These are phyloP conservation scores for Pueraria montana DNA, from an alignment of 306 rosid genomes.

Conservation along the genomic window DNA sequence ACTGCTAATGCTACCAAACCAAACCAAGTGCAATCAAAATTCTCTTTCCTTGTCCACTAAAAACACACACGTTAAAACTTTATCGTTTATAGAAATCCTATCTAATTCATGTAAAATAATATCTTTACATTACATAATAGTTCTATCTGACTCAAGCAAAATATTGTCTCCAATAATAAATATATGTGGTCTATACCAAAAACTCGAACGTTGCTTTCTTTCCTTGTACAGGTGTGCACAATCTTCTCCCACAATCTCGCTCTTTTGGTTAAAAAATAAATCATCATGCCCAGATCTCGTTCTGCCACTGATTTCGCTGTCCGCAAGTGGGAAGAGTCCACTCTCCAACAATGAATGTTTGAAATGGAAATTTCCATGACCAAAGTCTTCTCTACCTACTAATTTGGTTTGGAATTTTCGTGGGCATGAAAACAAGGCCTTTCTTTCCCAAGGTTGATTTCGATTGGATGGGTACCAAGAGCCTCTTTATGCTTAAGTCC, in stretches of 20 bases:
- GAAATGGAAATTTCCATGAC: slow-evolving; percentile 21
- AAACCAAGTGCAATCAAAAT: background rate
- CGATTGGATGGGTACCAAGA: slow-evolving; percentile 55
- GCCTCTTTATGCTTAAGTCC: slow-evolving; percentile 47
- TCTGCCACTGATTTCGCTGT: slow-evolving; percentile 54
- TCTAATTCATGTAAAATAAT: no score
- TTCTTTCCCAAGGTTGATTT: slow-evolving; percentile 41
- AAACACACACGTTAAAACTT: background rate
- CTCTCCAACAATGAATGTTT: slow-evolving; percentile 51
- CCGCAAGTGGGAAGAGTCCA: slow-evolving; percentile 48
- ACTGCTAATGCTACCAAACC: background rate
- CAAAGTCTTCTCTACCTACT: slow-evolving; percentile 16
- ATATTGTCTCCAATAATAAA: no score
- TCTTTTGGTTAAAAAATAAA: slow-evolving; percentile 9
- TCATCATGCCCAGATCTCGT: slow-evolving; percentile 33
- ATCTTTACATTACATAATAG: no score
- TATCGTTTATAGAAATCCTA: background rate
- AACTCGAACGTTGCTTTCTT: slow-evolving; percentile 37
- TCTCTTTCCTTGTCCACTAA: background rate
- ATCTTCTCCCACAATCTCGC: slow-evolving; percentile 76
- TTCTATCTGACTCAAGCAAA: background rate
- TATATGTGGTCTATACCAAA: background rate
- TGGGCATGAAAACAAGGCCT: background rate
- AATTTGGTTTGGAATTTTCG: slow-evolving; percentile 44
- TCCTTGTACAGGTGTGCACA: slow-evolving; percentile 46